Evolutionary conservation across 2,329 filamentous ascomycete genomes (phyloP).

Genomic region (Trichoderma afroharzianum): DNA sequence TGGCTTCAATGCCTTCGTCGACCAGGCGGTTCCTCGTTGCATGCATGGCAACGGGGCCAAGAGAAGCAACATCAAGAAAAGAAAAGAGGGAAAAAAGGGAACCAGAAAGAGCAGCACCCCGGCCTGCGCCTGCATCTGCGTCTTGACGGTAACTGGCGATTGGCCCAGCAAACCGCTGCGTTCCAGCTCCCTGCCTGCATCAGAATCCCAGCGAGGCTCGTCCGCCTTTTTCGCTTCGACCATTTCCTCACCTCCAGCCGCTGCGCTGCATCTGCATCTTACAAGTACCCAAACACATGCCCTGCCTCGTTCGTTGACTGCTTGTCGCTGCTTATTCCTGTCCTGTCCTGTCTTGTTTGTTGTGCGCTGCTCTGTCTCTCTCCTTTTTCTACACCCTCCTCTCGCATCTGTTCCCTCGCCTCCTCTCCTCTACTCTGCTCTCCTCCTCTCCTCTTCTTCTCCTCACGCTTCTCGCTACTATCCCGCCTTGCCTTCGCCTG

Average conservation of each 20-base stretch:
- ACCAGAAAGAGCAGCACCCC: not conserved
- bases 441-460: not conserved
- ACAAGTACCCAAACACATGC: not conserved
- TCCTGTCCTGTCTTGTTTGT: not conserved
- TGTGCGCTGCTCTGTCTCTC: not conserved
- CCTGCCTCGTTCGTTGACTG: not conserved
- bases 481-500: not conserved
- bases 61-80: not conserved
- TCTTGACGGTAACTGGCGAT: not conserved
- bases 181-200: conserved; percentile 1
- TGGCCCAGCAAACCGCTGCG: conserved; percentile 4
- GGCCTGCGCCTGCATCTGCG: not conserved
- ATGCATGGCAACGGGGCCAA: not conserved
- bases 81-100: not conserved
- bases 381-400: not conserved
- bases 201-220: not conserved
- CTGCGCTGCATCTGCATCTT: not conserved
- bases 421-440: not conserved
- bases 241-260: not conserved
- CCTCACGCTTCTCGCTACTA: not conserved
- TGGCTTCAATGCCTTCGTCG: not conserved
- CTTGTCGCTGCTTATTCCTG: not conserved
- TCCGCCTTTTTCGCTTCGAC: conserved; percentile 7
- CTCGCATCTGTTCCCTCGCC: not conserved
- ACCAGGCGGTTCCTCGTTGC: not conserved